Evolutionary conservation across 768 basidiomycete genomes (phyloP).

Genomic region (Boletus rubropictus): DNA sequence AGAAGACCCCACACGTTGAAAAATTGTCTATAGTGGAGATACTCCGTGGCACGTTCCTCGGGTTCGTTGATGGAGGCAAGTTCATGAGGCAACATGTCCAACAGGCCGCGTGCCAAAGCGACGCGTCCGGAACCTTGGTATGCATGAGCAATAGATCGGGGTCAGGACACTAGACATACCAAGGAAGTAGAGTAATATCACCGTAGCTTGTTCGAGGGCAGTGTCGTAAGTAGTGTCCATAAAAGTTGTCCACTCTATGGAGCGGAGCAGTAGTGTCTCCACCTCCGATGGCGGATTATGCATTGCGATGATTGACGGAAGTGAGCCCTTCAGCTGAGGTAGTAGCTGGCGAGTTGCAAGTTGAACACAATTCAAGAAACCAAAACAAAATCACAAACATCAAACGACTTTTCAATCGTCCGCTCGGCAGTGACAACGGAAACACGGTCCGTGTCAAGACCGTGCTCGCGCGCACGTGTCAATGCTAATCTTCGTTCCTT

Average conservation of each 20-base stretch:
- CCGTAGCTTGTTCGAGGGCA: conserved; percentile 83
- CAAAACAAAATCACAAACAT: conserved; percentile 34
- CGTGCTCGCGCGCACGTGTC: conserved; percentile 73
- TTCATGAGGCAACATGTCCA: conserved; percentile 58
- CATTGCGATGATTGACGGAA: conserved; percentile 55
- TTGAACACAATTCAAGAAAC: conserved; percentile 8
- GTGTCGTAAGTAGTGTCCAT: conserved; percentile 64
- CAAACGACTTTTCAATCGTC: conserved; percentile 66
- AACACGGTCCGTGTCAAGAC: conserved; percentile 75
- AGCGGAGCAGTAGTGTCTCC: conserved; percentile 68
- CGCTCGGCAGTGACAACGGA: conserved; percentile 75
- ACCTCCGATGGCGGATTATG: conserved; percentile 52
- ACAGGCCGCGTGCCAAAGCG: conserved; percentile 54
- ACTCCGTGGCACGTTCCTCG: conserved; percentile 68
- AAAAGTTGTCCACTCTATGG: conserved; percentile 92
- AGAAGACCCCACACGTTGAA: conserved; percentile 69
- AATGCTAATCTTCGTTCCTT: conserved; percentile 66
- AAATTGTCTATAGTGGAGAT: conserved; percentile 74
- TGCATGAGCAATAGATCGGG: neutral
- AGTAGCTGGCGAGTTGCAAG: conserved; percentile 37
- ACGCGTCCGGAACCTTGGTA: conserved; percentile 65
- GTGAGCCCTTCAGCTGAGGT: conserved; percentile 47
- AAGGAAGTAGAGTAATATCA: conserved; percentile 84
- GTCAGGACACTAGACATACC: conserved; percentile 42
- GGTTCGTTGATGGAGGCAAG: conserved; percentile 58